These are phyloP conservation scores for Oldenlandia corymbosa DNA, from an alignment of 257 asterid species.

Conservation along the genomic window DNA sequence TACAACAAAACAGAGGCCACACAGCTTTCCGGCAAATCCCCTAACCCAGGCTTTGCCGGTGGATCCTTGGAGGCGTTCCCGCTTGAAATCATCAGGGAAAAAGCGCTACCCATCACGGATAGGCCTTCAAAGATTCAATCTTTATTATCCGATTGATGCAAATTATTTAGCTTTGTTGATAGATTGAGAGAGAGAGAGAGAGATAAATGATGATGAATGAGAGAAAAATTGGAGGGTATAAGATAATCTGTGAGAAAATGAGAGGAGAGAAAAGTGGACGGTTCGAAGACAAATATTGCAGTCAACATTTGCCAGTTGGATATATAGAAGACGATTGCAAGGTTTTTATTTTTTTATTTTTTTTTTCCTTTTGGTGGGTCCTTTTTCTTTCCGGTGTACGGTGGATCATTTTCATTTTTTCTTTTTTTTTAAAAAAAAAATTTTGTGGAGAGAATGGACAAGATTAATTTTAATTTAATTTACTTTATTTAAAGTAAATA, in stretches of 20 bases:
- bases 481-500: no score
- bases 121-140: neutral
- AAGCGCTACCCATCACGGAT: conserved; percentile 45
- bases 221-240: no score
- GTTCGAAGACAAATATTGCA: conserved; percentile 6
- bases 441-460: no score
- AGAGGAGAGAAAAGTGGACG: no score
- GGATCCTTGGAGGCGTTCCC: conserved; percentile 12
- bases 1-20: conserved; percentile 62
- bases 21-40: conserved; percentile 79
- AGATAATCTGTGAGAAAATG: no score
- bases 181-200: neutral
- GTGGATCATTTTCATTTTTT: no score
- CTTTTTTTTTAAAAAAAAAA: no score
- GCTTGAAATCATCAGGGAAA: conserved; percentile 28
- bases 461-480: no score
- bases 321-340: neutral
- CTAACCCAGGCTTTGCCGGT: conserved; percentile 36
- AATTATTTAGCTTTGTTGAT: neutral
- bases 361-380: neutral
- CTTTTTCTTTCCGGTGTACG: no score
- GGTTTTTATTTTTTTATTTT: neutral
- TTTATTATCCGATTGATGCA: neutral
- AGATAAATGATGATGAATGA: neutral
- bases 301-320: conserved; percentile 7